Base-by-base conservation (phyloP, 176 grass and related monocot genomes). In the Stipa capillata region DNA sequence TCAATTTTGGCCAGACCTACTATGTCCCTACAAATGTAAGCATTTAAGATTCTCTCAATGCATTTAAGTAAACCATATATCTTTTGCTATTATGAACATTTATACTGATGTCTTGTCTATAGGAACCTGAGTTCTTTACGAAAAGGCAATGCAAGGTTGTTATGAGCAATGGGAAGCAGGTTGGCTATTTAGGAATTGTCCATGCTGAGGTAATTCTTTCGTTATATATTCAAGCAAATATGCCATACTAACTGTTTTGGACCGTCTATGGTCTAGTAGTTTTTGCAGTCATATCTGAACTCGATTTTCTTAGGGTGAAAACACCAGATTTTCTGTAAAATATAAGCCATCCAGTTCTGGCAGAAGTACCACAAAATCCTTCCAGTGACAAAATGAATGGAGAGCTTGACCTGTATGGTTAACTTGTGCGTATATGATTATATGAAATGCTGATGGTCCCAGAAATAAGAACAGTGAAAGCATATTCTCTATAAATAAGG, bases 111-210 rank as follows among this genome's bases (percentile, higher is more conserved):
- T 83, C 34, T 77, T 60, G 32, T 35, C 60, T 84, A 2, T 37
- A 96, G 97, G 90, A 96, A 84, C 92, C 92, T 9, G 97, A 96
- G 52, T 99, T 91, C 83, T 99, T 99, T 58, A 79, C 79, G 11
- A 94, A 93, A 71, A 95, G 92, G 69, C 97, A 99, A 74, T 94
- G 97, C 47, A 93, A 86, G 63, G 89, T 96, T 58, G 79, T 90
- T 54, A 89, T 35, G 32, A 80, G 89, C 42, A 71, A 74, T 49
- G 97, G 82, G 31, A 99, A 75, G 81, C 79, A 94, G 57, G 87
- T 99, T 61, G 92, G 97, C 73, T 86, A 93, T 69, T 82, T 95
- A 35, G 97, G 97, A 78, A 79, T 99, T 78, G 90, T 95, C 69
- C 88, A 95, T 82, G 86, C 96, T 34, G 79, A 83, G 96, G 96